These are phyloP conservation scores for Boletus rufocinnamomeus DNA, from an alignment of 768 basidiomycete species.

Conservation along the genomic window DNA sequence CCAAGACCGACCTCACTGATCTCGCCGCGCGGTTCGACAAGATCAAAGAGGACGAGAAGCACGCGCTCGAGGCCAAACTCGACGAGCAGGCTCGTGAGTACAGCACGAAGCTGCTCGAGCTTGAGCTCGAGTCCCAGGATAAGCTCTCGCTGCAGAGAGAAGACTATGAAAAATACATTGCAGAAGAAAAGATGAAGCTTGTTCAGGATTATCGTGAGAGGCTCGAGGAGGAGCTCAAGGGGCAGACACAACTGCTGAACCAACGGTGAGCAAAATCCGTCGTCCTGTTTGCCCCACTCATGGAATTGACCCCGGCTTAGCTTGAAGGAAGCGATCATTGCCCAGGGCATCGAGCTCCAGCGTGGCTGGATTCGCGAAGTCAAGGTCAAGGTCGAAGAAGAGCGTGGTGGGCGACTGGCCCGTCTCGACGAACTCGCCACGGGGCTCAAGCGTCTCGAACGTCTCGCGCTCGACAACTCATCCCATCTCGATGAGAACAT, in stretches of 20 bases:
- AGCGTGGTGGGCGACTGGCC: slow-evolving; percentile 92
- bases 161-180: slow-evolving; percentile 78
- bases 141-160: slow-evolving; percentile 85
- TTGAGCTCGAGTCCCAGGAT: slow-evolving; percentile 85
- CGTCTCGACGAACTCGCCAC: slow-evolving; percentile 93
- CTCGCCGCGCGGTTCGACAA: slow-evolving; percentile 77
- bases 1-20: slow-evolving; percentile 77
- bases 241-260: slow-evolving; percentile 92
- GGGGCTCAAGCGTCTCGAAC: slow-evolving; percentile 87
- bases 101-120: slow-evolving; percentile 72
- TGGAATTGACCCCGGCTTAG: slow-evolving; percentile 41
- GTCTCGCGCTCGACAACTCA: slow-evolving; percentile 89
- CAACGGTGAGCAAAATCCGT: slow-evolving; percentile 64
- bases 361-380: slow-evolving; percentile 95
- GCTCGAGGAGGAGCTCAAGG: slow-evolving; percentile 79
- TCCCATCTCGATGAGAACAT: slow-evolving; percentile 91
- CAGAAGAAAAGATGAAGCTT: slow-evolving; percentile 72
- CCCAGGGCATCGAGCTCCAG: slow-evolving; percentile 97
- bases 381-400: slow-evolving; percentile 93
- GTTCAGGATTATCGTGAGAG: slow-evolving; percentile 82
- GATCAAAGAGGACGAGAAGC: slow-evolving; percentile 77
- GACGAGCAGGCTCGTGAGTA: slow-evolving; percentile 89
- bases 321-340: slow-evolving; percentile 90
- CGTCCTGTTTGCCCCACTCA: background rate
- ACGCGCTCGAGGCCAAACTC: slow-evolving; percentile 60